Base-by-base conservation (phyloP, 306 rosid genomes). In the Castanea sativa region DNA sequence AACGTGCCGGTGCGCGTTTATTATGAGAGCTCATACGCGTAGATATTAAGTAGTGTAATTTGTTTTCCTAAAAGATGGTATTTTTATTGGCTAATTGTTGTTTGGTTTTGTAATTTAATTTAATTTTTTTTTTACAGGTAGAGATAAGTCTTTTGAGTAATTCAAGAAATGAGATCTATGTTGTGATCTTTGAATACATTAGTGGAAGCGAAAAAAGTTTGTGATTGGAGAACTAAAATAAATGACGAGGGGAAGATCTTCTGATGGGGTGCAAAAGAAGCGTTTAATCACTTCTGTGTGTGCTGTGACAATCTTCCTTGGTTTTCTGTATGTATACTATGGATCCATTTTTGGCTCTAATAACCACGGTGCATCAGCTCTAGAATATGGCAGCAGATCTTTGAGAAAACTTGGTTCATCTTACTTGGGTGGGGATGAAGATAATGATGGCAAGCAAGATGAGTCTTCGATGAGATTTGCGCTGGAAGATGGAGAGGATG, bases 281-380 rank as follows among this genome's bases (percentile, higher is more conserved):
- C 93, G 86, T 32, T 20, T 88, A 77, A 85, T 95, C 84, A 83
- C 88, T 87, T 81, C 87, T 64, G 65, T 95, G 27, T 89, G 81
- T 86, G 83, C 71, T 11, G 89, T 79, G 83, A 84, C 88, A 45
- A 55, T 91, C 75, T 84, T 93, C 83, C 88, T 95, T 73, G 92
- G 94, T 84, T 89, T 93, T 72, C 86, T 93, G 8, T 95, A 95
- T 81, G 92, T 86, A 64, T 95, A 86, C 21, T 83, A 89, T 85
- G 99, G 98, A 84, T 91, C 98, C 81, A 78, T 91, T 87, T 93
- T 91, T 84, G 93, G 97, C 74, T 87, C 92, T 58, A 90, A 85
- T 78, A 87, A 60, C 73, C 67, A 64, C 21, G 90, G 95, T 76
- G 80, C 91, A 52, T 89, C 94, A 56, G 91, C 97, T 60, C 85